Conservation (phyloP, 495 filamentous ascomycete species). For the Durotheca rogersii region DNA sequence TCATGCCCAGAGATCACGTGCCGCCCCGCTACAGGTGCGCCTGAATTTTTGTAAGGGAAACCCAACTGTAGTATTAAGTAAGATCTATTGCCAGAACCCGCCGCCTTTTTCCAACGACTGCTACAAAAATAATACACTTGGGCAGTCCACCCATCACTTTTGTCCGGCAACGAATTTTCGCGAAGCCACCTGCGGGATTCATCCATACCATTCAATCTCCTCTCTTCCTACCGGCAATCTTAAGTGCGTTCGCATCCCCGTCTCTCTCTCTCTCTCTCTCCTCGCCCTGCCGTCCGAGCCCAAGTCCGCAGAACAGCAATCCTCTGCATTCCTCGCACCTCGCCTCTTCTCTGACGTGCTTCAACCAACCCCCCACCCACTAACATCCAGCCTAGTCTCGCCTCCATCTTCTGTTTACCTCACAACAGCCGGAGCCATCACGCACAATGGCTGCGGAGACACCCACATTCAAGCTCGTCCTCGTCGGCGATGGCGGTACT, state of each 20-base stretch:
- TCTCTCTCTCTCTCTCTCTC: not conserved
- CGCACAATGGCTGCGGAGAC: constrained; percentile 60
- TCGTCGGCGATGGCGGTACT: constrained; percentile 99
- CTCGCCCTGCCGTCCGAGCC: not conserved
- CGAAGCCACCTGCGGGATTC: constrained; percentile 16
- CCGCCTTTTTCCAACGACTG: constrained; percentile 26
- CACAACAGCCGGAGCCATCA: constrained; percentile 33
- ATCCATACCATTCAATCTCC: too few species aligned
- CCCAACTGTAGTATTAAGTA: constrained; percentile 32
- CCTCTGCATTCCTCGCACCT: not conserved
- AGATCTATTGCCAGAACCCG: constrained; percentile 25
- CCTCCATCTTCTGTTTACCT: constrained; percentile 43
- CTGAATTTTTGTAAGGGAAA: constrained; percentile 30
- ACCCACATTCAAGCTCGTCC: constrained; percentile 98
- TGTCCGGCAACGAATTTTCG: constrained; percentile 20
- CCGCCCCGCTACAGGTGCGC: constrained; percentile 32
- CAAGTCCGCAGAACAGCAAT: constrained; percentile 6
- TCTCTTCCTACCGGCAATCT: constrained; percentile 9
- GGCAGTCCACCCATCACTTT: constrained; percentile 22
- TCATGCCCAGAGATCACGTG: constrained; percentile 33
- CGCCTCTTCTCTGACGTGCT: not conserved
- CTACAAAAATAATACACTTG: constrained; percentile 30
- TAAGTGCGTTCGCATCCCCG: constrained; percentile 15
- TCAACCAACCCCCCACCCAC: constrained; percentile 27
- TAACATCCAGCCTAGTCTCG: constrained; percentile 38